phyloP scores from a whole-genome alignment of 176 grass and related monocot genomes.

The Melocanna baccifera region DNA sequence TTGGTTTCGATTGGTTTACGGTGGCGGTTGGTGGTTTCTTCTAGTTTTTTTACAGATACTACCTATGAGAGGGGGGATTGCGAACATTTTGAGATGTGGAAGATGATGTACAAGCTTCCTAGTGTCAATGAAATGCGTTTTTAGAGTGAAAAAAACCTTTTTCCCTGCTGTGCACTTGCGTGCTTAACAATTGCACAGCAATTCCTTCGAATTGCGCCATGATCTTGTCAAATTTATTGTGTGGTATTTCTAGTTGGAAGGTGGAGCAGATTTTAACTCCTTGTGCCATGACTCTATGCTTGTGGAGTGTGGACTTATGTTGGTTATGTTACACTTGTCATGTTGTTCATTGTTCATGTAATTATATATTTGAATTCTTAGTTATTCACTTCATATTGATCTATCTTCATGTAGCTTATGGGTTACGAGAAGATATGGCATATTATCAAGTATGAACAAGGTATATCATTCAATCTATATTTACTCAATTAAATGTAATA shows the following conservation, averaged over 20 bases:
- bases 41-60: background rate
- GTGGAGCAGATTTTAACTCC: background rate
- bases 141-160: background rate
- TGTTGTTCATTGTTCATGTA: no score
- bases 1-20: conserved; percentile 36
- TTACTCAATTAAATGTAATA: no score
- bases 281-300: no score
- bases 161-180: background rate
- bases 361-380: no score
- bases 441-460: no score
- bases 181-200: background rate
- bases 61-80: background rate
- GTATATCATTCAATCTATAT: no score
- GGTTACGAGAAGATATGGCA: no score
- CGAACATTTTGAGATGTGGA: background rate
- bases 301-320: no score
- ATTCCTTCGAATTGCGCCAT: background rate
- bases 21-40: conserved; percentile 13
- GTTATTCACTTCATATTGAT: no score
- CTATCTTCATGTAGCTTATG: no score
- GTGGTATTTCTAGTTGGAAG: background rate
- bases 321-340: no score
- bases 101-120: background rate
- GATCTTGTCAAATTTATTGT: background rate
- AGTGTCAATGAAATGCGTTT: conserved; percentile 7